Evolutionary conservation across 768 basidiomycete genomes (phyloP), one percentile per base, ranked within the genome.

Genomic region (Leccinum uliginosum): DNA sequence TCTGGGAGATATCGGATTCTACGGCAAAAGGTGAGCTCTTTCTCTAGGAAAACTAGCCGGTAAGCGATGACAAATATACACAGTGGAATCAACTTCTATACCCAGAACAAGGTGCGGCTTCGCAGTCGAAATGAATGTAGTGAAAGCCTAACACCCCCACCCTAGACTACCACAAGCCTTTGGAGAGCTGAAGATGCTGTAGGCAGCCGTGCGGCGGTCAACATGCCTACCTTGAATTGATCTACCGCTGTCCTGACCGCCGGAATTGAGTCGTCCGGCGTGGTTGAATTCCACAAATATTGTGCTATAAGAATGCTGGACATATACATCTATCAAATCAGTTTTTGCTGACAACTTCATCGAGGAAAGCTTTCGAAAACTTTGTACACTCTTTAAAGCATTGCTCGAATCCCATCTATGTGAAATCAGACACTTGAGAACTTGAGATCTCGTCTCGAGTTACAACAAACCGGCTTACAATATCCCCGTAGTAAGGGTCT

Each of bases 71-170:
- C 21, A 8, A 26, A 51, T 19, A 24, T 27, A 15, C 49, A 51
- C 65, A 88, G 90, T 60, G 95, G 91, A 24, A 82, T 98, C 74
- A 91, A 91, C 71, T 98, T 98, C 76, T 98, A 94, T 70, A 98
- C 96, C 3, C 89, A 94, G 72, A 88, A 93, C 72, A 98, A 97
- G 85, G 88, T 83, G 61, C 55, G 64, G 1, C 3, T 48, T 26
- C n/a, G 54, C 35, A 15, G 9, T 50, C 43, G 21, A 48, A 21
- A 19, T 1, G 17, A 48, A 50, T 24, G 17, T 26, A 19, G 35
- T 15, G n/a, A 50, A 44, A 59, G 7, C n/a, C 30, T 64, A n/a
- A 66, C 43, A 35, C 32, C 48, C 34, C 23, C 14, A 17, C 40
- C 34, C 30, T 60, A 92, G 93, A 98, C 95, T 2, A 93, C 84